phyloP scores from a whole-genome alignment of 345 rosid genomes.

The Citrus medica region DNA sequence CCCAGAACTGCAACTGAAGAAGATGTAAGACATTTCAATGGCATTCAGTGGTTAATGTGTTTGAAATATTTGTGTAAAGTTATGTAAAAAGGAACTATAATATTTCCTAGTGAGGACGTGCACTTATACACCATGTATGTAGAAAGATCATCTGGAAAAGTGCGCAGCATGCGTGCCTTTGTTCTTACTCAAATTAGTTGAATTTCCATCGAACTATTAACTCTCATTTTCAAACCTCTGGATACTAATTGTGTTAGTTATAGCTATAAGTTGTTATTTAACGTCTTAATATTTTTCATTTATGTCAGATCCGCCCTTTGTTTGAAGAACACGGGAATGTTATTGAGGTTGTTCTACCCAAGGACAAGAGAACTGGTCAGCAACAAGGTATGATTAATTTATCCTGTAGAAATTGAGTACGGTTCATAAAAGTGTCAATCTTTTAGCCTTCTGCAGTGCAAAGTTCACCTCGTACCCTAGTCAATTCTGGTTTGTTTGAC shows the following conservation, averaged over 20 bases:
- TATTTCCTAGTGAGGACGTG: too few relatives aligned
- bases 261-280: background rate
- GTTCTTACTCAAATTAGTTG: background rate
- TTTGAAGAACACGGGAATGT: conserved; percentile 73
- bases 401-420: background rate
- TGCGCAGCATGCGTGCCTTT: background rate
- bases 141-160: background rate
- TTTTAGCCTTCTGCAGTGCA: background rate
- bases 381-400: conserved; percentile 50
- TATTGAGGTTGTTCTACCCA: conserved; percentile 61
- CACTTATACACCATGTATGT: too few relatives aligned
- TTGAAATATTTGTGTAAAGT: background rate
- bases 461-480: background rate
- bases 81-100: background rate
- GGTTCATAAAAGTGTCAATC: background rate
- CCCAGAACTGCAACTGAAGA: conserved; percentile 52
- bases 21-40: conserved; percentile 41
- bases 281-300: conserved; percentile 16
- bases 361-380: conserved; percentile 67
- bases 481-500: background rate
- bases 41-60: background rate
- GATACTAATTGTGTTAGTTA: background rate
- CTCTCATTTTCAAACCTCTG: background rate
- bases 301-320: conserved; percentile 54
- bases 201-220: background rate